Evolutionary conservation across 495 filamentous ascomycete genomes (phyloP), one percentile per base, ranked within the genome.

Genomic region (Poronia punctata): DNA sequence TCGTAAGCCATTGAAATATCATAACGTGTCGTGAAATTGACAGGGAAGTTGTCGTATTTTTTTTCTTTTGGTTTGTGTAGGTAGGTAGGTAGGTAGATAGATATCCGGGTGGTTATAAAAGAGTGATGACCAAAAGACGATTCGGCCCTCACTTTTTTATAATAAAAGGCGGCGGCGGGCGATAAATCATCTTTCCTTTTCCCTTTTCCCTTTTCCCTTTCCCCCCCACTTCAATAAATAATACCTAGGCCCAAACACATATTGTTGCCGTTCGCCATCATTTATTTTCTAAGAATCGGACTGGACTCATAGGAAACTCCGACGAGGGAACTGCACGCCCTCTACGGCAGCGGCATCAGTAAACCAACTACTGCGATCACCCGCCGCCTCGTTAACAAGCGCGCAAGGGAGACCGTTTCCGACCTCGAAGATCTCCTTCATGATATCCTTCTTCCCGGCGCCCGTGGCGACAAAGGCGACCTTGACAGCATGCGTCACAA

Each of bases 401-500:
- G 85, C 79, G 49, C 86, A 92, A 0, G 92, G 92, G 20, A 97
- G 68, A 0, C 87, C 87, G 41, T 84, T 81, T 45, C 85, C 84
- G 19, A 49, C 45, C 63, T 80, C 76, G 58, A 98, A 94, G 48
- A 97, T 96, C 59, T 84, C 68, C 72, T 84, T 88, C 71, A 98
- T 64, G 24, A 95, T 84, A 15, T 84, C 85, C 72, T 86, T 83
- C 79, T 98, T 98, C 14, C 80, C 81, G 1, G 54, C 83, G 10
- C 93, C 93, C 1, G 89, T 95, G 2, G 84, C 88, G 4, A 98
- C 82, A 51, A 97, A 98, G 5, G 82, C 92, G 50, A 98, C 79
- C 56, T 78, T 82, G 42, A 86, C 61, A 6, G 82, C 82, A 55
- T 93, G 86, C 8, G 79, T 84, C 23, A 95, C 80, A 25, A 98